Evolutionary conservation across 345 rosid genomes (phyloP).

Genomic region (Arabidopsis thaliana): DNA sequence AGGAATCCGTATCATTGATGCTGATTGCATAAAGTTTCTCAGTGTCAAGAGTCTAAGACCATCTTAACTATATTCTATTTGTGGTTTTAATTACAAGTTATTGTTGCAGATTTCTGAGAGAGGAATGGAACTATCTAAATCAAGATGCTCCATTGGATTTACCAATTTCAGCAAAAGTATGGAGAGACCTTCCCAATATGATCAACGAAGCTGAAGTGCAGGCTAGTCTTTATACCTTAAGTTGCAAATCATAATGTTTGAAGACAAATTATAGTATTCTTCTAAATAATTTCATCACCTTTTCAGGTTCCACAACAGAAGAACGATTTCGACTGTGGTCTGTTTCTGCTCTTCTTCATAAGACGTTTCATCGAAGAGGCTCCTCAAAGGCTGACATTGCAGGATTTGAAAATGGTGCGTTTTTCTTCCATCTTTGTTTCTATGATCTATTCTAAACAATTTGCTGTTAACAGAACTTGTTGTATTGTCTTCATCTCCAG

Average conservation of each 20-base stretch:
- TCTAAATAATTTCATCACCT: background rate
- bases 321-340: conserved; percentile 94
- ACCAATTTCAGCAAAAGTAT: conserved; percentile 65
- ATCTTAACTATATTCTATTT: background rate
- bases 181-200: conserved; percentile 64
- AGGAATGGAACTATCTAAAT: conserved; percentile 80
- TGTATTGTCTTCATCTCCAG: conserved; percentile 45
- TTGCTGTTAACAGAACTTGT: conserved; percentile 11
- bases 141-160: conserved; percentile 57
- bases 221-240: conserved; percentile 44
- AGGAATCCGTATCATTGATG: conserved; percentile 5
- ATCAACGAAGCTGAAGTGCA: conserved; percentile 58
- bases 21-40: conserved; percentile 9
- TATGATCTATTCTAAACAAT: background rate
- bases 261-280: background rate
- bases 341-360: conserved; percentile 84
- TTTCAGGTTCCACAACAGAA: conserved; percentile 89
- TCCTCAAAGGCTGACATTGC: conserved; percentile 70
- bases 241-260: background rate
- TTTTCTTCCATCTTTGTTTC: background rate
- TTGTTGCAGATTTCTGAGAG: conserved; percentile 63
- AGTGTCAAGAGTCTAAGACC: background rate
- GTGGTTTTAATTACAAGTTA: conserved; percentile 3
- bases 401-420: conserved; percentile 78
- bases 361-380: conserved; percentile 80